Evolutionary conservation across 345 rosid genomes (phyloP).

Genomic region (Tarenaya hassleriana): DNA sequence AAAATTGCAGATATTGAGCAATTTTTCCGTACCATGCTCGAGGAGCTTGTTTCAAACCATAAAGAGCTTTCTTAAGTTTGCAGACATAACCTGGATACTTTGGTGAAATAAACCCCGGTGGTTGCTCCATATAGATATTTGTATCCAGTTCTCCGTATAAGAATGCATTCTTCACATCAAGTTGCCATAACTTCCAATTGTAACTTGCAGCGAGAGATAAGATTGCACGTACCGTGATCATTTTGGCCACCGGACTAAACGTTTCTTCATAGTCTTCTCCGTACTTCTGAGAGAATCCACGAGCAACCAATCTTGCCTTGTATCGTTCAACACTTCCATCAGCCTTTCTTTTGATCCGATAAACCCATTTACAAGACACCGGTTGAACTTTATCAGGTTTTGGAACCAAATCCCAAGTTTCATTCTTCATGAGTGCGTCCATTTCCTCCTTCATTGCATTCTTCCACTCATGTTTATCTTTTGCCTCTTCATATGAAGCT

Average conservation of each 20-base stretch:
- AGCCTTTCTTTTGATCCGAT: not conserved
- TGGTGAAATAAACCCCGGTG: not conserved
- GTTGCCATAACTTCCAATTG: slow-evolving; percentile 1
- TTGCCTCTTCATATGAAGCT: too few relatives aligned
- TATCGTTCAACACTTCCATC: slow-evolving; percentile 2
- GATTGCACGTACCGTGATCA: not conserved
- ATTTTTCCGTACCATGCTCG: slow-evolving; percentile 14
- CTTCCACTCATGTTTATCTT: not conserved
- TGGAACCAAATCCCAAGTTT: slow-evolving; percentile 11
- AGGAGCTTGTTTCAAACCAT: slow-evolving; percentile 14
- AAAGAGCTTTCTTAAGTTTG: slow-evolving; percentile 5
- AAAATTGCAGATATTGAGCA: slow-evolving; percentile 10
- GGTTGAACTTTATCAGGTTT: slow-evolving; percentile 10
- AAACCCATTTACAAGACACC: slow-evolving; percentile 18
- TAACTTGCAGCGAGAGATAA: not conserved
- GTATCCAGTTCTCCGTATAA: slow-evolving; percentile 7
- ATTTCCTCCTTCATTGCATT: slow-evolving; percentile 4
- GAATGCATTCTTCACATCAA: slow-evolving; percentile 5
- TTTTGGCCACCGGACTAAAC: not conserved
- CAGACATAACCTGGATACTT: slow-evolving; percentile 9
- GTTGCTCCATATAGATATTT: slow-evolving; percentile 13
- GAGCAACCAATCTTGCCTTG: slow-evolving; percentile 11
- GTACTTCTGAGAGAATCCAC: too few relatives aligned
- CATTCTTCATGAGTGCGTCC: slow-evolving; percentile 5
- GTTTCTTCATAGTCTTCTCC: too few relatives aligned